A percentile compares a stretch with the other conserved stretches of the same genome.
Conservation (phyloP, 2,329 filamentous ascomycete species). For the Pseudocercospora pini-densiflorae region DNA sequence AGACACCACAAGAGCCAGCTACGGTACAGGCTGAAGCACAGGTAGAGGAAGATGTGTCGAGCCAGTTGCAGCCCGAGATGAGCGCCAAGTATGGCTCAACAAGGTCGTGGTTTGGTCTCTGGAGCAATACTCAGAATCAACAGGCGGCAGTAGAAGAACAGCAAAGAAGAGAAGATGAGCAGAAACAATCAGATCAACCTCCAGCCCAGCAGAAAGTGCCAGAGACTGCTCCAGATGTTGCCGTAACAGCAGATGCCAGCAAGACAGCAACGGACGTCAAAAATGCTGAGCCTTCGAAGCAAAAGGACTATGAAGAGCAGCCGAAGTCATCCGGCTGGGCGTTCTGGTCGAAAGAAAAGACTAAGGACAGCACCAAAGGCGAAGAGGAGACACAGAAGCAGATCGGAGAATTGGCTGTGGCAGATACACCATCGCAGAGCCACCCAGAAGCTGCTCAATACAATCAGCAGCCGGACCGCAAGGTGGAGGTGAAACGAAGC, state of each 20-base stretch:
- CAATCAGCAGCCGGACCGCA: conserved; percentile 40
- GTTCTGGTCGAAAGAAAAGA: conserved; percentile 72
- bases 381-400: conserved; percentile 62
- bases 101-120: conserved; percentile 55
- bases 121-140: conserved; percentile 54
- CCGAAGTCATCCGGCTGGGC: conserved; percentile 70
- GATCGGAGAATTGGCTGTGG: conserved; percentile 56
- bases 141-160: conserved; percentile 35
- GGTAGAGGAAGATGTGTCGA: conserved; percentile 10
- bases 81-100: conserved; percentile 25
- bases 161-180: conserved; percentile 26
- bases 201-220: conserved; percentile 19
- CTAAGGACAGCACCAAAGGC: conserved; percentile 48
- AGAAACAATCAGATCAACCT: conserved; percentile 23
- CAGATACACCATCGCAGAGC: conserved; percentile 55
- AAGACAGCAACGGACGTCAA: conserved; percentile 14
- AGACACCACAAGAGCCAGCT: conserved; percentile 14
- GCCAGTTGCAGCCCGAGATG: conserved; percentile 28
- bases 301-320: conserved; percentile 23
- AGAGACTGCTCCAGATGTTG: conserved; percentile 11
- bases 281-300: conserved; percentile 7
- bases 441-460: conserved; percentile 57
- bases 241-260: conserved; percentile 17
- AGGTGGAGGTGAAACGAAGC: conserved; percentile 26
- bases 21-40: conserved; percentile 3